These are phyloP conservation scores for Cytospora schulzeri DNA, from an alignment of 2,329 filamentous ascomycete genomes.

Conservation along the genomic window DNA sequence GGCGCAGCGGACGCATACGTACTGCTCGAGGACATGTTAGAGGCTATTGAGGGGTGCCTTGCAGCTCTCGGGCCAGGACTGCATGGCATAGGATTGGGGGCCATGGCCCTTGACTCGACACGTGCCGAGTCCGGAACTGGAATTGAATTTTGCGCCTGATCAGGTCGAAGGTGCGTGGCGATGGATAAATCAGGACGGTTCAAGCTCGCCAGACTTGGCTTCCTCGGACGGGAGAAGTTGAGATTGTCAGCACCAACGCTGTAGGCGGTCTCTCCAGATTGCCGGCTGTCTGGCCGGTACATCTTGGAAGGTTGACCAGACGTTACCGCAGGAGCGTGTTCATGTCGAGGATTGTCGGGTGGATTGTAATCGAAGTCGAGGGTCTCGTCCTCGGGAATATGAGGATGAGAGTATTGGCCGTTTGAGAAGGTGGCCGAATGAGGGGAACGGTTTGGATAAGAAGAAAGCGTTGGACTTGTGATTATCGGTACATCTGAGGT, in stretches of 20 bases:
- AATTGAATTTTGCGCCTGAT: conserved; percentile 22
- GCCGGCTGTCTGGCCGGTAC: conserved; percentile 37
- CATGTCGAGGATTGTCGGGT: conserved; percentile 30
- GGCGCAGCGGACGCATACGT: conserved; percentile 21
- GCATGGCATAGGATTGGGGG: conserved; percentile 13
- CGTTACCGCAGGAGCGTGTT: conserved; percentile 27
- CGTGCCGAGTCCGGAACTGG: conserved; percentile 25
- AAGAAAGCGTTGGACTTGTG: conserved; percentile 23
- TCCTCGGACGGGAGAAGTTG: conserved; percentile 64
- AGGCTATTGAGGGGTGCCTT: conserved; percentile 22
- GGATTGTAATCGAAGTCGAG: conserved; percentile 25
- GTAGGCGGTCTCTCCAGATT: conserved; percentile 34
- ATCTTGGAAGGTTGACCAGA: conserved; percentile 31
- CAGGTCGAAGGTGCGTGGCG: conserved; percentile 24
- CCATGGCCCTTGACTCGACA: conserved; percentile 21
- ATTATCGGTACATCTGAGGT: conserved; percentile 16
- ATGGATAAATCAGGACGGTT: conserved; percentile 18
- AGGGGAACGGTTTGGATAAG: conserved; percentile 30
- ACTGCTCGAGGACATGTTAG: conserved; percentile 24
- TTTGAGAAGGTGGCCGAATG: conserved; percentile 35
- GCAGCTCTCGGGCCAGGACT: conserved; percentile 17
- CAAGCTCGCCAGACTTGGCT: conserved; percentile 50
- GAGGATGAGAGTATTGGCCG: conserved; percentile 38
- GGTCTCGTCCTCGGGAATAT: conserved; percentile 33
- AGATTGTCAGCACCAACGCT: conserved; percentile 43